Conservation (phyloP, 1,284 basidiomycete species). For the Rhodotorula sp. region DNA sequence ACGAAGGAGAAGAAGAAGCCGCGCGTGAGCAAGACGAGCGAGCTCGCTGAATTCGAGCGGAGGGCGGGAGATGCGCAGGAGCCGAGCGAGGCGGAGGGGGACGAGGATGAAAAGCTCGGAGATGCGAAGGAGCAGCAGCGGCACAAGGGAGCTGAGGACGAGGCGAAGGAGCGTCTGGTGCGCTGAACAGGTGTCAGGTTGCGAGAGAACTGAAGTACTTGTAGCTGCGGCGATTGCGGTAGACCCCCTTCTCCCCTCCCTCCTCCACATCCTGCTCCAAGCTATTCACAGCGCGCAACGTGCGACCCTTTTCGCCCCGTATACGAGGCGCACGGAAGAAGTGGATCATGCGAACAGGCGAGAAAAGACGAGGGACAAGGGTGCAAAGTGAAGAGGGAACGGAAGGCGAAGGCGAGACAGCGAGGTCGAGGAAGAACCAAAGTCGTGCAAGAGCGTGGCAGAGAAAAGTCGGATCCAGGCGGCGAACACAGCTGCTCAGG, state of each 20-base stretch:
- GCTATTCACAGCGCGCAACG: neutral
- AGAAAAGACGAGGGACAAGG: neutral
- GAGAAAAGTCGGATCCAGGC: neutral
- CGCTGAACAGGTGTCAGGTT: neutral
- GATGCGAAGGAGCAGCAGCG: neutral
- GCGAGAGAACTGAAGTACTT: neutral
- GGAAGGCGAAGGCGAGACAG: neutral
- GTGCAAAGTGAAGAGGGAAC: neutral
- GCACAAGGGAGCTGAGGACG: neutral
- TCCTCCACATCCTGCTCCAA: neutral
- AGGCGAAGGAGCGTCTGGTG: neutral
- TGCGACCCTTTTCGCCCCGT: neutral
- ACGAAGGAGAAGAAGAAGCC: slow-evolving; percentile 13
- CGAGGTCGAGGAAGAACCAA: neutral
- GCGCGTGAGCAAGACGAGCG: slow-evolving; percentile 18
- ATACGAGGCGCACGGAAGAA: no score
- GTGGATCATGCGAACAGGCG: no score
- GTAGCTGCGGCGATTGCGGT: neutral
- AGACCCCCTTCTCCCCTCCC: neutral
- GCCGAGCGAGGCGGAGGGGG: neutral
- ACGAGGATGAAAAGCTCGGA: neutral
- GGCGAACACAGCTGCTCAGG: neutral
- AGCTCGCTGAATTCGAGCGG: slow-evolving; percentile 19
- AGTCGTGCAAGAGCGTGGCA: neutral
- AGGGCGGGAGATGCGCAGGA: neutral